A percentile compares a stretch with the other conserved stretches of the same genome.
phyloP scores from a whole-genome alignment of 78 protist genomes.

The Guillardia theta region DNA sequence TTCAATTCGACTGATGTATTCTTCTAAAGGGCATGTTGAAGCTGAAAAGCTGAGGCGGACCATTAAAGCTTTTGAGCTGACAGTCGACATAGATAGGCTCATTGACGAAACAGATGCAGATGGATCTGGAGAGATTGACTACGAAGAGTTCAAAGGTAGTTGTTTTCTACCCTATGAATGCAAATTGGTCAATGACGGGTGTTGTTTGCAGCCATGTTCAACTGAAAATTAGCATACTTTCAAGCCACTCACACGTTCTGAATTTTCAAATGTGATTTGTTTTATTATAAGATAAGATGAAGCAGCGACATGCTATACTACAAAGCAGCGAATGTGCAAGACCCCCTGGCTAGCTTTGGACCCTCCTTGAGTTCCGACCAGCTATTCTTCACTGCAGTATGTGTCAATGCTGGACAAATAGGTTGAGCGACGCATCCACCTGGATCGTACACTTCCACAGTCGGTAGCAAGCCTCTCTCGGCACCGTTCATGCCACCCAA shows the following conservation, averaged over 20 bases:
- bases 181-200: not conserved
- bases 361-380: too few relatives aligned
- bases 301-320: too few relatives aligned
- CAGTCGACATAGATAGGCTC: not conserved
- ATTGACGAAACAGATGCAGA: conserved; percentile 27
- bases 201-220: conserved; percentile 1
- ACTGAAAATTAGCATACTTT: too few relatives aligned
- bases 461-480: not conserved
- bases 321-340: too few relatives aligned
- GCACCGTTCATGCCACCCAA: conserved; percentile 19
- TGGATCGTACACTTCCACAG: not conserved
- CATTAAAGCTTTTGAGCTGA: conserved; percentile 22
- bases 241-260: too few relatives aligned
- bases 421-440: too few relatives aligned
- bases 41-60: conserved; percentile 7
- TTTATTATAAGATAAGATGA: too few relatives aligned
- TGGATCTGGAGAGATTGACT: conserved; percentile 34
- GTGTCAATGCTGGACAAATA: too few relatives aligned
- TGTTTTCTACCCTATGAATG: not conserved
- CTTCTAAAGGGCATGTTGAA: not conserved
- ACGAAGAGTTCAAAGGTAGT: conserved; percentile 31
- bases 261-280: too few relatives aligned
- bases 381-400: too few relatives aligned
- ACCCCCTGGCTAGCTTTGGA: too few relatives aligned
- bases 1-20: not conserved